Conservation (phyloP, 345 rosid species). For the Reutealis trisperma region DNA sequence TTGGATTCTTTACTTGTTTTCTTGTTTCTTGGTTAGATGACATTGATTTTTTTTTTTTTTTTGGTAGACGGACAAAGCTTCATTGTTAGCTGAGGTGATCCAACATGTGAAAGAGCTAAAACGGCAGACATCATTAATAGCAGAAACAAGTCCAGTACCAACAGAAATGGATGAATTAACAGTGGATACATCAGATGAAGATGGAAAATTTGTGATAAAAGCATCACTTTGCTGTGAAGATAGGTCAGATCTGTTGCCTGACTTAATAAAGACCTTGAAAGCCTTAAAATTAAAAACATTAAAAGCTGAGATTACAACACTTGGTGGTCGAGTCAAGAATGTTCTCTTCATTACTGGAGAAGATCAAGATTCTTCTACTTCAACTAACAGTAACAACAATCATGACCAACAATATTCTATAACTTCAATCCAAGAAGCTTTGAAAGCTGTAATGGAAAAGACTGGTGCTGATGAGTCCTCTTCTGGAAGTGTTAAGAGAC, state of each 20-base stretch:
- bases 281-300: constrained; percentile 72
- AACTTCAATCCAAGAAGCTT: constrained; percentile 85
- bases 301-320: constrained; percentile 92
- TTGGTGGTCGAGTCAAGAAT: constrained; percentile 92
- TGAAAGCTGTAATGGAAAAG: constrained; percentile 91
- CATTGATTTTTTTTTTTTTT: constrained; percentile 5
- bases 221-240: constrained; percentile 96
- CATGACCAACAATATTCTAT: constrained; percentile 51
- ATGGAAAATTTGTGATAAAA: constrained; percentile 80
- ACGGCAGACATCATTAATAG: constrained; percentile 74
- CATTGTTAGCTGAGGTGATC: constrained; percentile 93
- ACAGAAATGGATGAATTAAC: constrained; percentile 87
- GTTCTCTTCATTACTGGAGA: constrained; percentile 88
- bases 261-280: constrained; percentile 81
- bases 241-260: constrained; percentile 84
- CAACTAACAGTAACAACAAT: constrained; percentile 34
- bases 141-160: constrained; percentile 77
- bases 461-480: constrained; percentile 66
- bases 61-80: constrained; percentile 98
- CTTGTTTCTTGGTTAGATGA: not conserved
- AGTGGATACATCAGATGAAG: constrained; percentile 77
- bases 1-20: not conserved
- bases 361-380: constrained; percentile 41
- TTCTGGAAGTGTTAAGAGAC: constrained; percentile 81
- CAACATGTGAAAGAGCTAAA: constrained; percentile 95